Evolutionary conservation across 768 basidiomycete genomes (phyloP), one percentile per base, ranked within the genome.

Genomic region (Pulveroboletus sp.): DNA sequence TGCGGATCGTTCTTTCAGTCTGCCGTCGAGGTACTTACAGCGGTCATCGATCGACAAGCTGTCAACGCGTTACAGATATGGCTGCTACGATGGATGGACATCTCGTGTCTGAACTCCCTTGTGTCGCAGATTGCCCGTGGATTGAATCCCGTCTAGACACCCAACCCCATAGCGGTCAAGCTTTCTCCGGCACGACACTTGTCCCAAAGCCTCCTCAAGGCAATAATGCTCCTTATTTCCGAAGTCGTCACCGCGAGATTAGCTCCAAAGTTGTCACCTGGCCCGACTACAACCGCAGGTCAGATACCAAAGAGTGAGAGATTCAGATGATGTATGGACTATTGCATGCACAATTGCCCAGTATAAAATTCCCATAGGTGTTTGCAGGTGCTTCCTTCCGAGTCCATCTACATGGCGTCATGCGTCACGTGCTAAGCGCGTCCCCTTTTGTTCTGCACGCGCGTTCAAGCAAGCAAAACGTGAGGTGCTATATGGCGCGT

Each of bases 381-480:
- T n/a, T n/a, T n/a, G n/a, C n/a, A n/a, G n/a, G n/a, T n/a, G n/a
- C n/a, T n/a, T n/a, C n/a, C n/a, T n/a, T n/a, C n/a, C n/a, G n/a
- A n/a, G n/a, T n/a, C n/a, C n/a, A n/a, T n/a, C n/a, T n/a, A n/a
- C n/a, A n/a, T n/a, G n/a, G n/a, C n/a, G n/a, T 14, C 3, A 26
- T 8, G 2, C 24, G 33, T 39, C 59, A 61, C 60, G 61, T 61
- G 60, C 32, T 42, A 6, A 38, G 42, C 51, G 44, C 48, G 62
- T 47, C 30, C 11, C 33, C 8, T 52, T 32, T 43, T 46, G 44
- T 56, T 39, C 17, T 18, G 18, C 35, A n/a, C n/a, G 27, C 30
- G 33, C 38, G 42, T 27, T 31, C 8, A 11, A 21, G 14, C 27
- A 8, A 21, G 32, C 21, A 11, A 21, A 21, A 35, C 14, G 9